A percentile compares a stretch with the other conserved stretches of the same genome.
phyloP scores from a whole-genome alignment of 139 green algal genomes.

The Coelastrella sp. region DNA sequence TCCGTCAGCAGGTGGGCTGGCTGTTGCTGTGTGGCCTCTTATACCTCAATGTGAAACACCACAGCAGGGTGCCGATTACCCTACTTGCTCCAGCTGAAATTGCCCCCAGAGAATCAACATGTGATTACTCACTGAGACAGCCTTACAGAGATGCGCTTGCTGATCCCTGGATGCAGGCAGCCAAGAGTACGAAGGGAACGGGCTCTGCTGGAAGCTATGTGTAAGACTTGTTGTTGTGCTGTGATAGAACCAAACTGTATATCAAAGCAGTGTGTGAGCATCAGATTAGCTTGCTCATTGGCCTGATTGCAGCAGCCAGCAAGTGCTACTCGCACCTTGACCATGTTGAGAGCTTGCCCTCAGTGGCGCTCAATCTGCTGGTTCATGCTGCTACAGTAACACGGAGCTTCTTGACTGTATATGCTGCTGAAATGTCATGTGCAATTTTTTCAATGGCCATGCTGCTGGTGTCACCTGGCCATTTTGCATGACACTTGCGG shows the following conservation, averaged over 20 bases:
- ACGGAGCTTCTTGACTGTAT: too few species aligned
- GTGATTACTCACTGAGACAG: neutral
- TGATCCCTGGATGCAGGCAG: neutral
- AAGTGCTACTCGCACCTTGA: too few species aligned
- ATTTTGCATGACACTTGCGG: neutral
- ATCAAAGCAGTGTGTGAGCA: too few species aligned
- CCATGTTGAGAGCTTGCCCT: too few species aligned
- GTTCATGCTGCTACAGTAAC: too few species aligned
- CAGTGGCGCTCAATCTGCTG: too few species aligned
- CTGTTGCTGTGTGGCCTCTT: neutral
- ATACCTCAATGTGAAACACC: neutral
- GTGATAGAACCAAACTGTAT: too few species aligned
- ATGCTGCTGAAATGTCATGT: too few species aligned
- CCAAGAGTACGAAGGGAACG: neutral
- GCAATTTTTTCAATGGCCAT: too few species aligned
- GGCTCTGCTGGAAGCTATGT: neutral
- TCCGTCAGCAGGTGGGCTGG: slow-evolving; percentile 8
- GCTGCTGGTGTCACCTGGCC: neutral
- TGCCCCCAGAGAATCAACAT: neutral
- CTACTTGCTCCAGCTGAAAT: neutral
- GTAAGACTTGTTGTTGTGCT: neutral
- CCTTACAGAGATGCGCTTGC: too few species aligned
- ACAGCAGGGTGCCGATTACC: neutral
- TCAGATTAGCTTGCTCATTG: too few species aligned
- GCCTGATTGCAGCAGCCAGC: too few species aligned